Percentiles rank a stretch among this genome's conserved stretches.
These are phyloP conservation scores for Tulasnella sp. DNA, from an alignment of 768 basidiomycete species.

Conservation along the genomic window DNA sequence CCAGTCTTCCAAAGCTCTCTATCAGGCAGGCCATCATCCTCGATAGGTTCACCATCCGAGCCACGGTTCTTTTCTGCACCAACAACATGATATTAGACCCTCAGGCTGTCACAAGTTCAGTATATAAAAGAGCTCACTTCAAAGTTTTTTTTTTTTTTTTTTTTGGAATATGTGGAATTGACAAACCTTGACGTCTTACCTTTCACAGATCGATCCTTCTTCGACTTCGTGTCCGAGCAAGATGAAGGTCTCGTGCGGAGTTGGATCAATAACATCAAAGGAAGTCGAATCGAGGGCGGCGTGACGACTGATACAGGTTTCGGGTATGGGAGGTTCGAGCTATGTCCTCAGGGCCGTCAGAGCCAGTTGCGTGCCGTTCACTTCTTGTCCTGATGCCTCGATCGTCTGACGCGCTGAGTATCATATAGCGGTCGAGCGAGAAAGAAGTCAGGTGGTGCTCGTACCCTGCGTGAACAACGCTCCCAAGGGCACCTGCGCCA, in stretches of 20 bases:
- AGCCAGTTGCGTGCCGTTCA: constrained; percentile 1
- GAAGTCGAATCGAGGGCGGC: constrained; percentile 75
- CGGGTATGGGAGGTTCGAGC: constrained; percentile 61
- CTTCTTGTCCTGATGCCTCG: neutral
- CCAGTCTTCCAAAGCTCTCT: constrained; percentile 56
- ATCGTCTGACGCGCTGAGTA: neutral
- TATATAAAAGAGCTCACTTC: too few species aligned
- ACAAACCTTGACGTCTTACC: neutral
- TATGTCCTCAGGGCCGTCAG: constrained; percentile 45
- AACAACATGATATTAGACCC: constrained; percentile 53
- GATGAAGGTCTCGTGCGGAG: constrained; percentile 56
- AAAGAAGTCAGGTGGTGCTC: constrained; percentile 8
- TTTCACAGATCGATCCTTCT: constrained; percentile 40
- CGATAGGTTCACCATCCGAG: constrained; percentile 58
- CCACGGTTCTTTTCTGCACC: constrained; percentile 58
- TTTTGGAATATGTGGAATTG: too few species aligned
- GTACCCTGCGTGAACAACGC: constrained; percentile 6
- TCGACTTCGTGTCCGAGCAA: constrained; percentile 55
- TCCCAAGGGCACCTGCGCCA: constrained; percentile 4
- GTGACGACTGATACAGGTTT: constrained; percentile 70
- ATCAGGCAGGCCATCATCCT: constrained; percentile 71
- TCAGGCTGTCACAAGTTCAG: neutral
- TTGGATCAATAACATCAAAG: constrained; percentile 69
- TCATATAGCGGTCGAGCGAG: constrained; percentile 5
- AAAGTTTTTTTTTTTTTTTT: neutral